phyloP scores from a whole-genome alignment of 2,329 filamentous ascomycete genomes.

The Paracoccidioides lutzii region DNA sequence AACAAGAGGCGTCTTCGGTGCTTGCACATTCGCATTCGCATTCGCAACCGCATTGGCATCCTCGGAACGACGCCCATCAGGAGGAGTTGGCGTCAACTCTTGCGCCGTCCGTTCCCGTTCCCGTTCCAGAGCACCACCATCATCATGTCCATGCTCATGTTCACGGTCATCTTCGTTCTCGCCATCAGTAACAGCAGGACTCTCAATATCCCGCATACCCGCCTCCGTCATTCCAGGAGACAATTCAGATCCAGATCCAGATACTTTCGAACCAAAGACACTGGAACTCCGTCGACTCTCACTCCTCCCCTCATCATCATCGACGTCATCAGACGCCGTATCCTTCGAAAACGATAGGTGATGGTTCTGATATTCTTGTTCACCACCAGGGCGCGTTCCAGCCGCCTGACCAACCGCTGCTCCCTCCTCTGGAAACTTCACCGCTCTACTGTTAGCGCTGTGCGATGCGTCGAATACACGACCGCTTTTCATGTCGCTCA shows the following conservation, averaged over 20 bases:
- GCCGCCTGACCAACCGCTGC: conserved; percentile 39
- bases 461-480: conserved; percentile 41
- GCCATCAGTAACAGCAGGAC: conserved; percentile 5
- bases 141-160: background rate
- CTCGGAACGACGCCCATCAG: background rate
- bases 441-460: conserved; percentile 34
- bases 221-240: background rate
- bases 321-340: conserved; percentile 1
- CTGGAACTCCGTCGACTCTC: background rate
- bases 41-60: background rate
- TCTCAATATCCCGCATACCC: conserved; percentile 1
- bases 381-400: conserved; percentile 25
- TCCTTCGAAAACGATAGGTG: conserved; percentile 3
- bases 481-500: conserved; percentile 41
- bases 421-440: conserved; percentile 35
- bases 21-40: background rate
- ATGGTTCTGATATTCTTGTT: background rate
- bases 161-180: conserved; percentile 4
- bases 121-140: background rate
- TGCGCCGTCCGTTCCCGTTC: background rate
- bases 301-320: background rate
- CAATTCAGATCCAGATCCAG: background rate
- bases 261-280: background rate
- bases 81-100: background rate
- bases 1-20: background rate